Evolutionary conservation across 225 moss, liverwort and hornwort species (phyloP).

Genomic region (Ulota crispa): DNA sequence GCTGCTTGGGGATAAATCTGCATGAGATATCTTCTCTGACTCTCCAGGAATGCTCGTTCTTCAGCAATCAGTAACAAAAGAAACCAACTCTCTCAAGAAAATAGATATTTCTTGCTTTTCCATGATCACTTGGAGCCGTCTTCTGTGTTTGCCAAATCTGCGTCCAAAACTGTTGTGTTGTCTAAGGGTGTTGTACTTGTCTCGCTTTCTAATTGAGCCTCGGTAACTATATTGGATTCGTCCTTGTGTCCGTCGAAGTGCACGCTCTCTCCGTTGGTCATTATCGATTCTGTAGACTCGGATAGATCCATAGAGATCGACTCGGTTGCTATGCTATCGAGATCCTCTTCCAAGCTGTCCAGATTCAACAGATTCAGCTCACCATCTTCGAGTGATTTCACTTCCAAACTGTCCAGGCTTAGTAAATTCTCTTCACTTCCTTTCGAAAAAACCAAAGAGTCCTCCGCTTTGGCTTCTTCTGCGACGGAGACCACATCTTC

Average conservation of each 20-base stretch:
- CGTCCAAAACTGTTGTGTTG: neutral
- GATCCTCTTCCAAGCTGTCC: constrained; percentile 13
- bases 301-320: neutral
- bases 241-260: neutral
- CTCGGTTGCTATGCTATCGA: neutral
- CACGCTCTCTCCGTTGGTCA: neutral
- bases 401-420: neutral
- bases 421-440: neutral
- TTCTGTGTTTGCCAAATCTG: neutral
- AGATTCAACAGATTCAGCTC: neutral
- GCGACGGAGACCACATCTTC: neutral
- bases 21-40: neutral
- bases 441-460: neutral
- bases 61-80: neutral
- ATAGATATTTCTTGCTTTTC: neutral
- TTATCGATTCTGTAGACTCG: neutral
- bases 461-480: neutral
- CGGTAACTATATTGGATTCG: neutral
- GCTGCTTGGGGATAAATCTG: neutral
- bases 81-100: neutral
- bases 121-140: neutral
- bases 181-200: neutral
- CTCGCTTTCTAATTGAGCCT: neutral
- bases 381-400: neutral
- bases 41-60: neutral